phyloP scores from a whole-genome alignment of 2,329 filamentous ascomycete genomes.

The Colletotrichum siamense region DNA sequence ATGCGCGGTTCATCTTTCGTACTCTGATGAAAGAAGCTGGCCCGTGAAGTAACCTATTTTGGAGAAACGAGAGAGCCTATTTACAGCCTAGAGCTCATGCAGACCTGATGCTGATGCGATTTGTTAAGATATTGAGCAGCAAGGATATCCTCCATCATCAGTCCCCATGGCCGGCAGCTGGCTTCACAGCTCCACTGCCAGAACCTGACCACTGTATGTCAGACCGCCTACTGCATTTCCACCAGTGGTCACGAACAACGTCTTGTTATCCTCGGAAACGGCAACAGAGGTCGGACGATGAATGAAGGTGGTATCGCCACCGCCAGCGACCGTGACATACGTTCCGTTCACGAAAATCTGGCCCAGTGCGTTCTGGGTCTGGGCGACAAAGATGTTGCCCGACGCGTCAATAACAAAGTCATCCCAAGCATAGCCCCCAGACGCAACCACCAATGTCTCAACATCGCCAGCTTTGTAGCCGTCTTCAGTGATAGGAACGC shows the following conservation, averaged over 20 bases:
- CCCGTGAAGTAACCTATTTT: background rate
- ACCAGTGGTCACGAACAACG: background rate
- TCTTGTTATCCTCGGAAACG: background rate
- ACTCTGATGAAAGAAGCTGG: background rate
- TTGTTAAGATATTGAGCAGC: background rate
- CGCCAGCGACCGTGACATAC: background rate
- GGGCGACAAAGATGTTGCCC: background rate
- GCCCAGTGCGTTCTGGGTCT: background rate
- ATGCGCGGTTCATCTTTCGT: background rate
- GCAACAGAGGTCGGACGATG: background rate
- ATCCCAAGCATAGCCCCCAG: background rate
- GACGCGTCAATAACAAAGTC: background rate
- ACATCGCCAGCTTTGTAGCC: background rate
- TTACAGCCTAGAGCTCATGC: too few relatives aligned
- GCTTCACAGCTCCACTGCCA: background rate
- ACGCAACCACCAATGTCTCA: background rate
- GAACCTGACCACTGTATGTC: background rate
- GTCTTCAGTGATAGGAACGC: background rate
- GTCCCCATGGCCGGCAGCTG: background rate
- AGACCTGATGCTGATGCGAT: background rate
- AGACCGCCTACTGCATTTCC: background rate
- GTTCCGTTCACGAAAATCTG: background rate
- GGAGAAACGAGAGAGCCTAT: background rate
- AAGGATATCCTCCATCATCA: background rate
- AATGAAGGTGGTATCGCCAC: background rate